phyloP scores from a whole-genome alignment of 768 basidiomycete genomes.

The Pleurotus platypus region DNA sequence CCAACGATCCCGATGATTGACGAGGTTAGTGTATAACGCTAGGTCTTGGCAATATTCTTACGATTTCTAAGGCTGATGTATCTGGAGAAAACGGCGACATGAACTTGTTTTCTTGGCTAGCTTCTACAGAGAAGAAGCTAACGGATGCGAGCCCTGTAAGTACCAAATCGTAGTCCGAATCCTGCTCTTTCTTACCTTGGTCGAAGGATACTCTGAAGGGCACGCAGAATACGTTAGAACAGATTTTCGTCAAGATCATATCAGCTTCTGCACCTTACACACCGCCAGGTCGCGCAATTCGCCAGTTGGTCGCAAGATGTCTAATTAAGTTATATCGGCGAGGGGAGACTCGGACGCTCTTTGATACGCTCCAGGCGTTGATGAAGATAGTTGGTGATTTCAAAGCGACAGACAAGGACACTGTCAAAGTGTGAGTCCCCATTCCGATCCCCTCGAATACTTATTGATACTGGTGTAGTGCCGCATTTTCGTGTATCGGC shows the following conservation, averaged over 20 bases:
- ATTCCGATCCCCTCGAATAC: background rate
- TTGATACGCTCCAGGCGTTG: conserved; percentile 80
- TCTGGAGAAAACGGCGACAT: conserved; percentile 76
- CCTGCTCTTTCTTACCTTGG: conserved; percentile 8
- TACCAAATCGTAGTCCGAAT: conserved; percentile 5
- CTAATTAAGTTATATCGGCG: conserved; percentile 69
- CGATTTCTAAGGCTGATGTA: conserved; percentile 51
- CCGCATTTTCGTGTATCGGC: conserved; percentile 82
- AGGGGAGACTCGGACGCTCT: conserved; percentile 81
- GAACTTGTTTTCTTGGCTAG: conserved; percentile 83
- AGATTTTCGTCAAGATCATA: conserved; percentile 63
- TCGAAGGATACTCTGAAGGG: conserved; percentile 64
- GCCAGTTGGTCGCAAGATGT: conserved; percentile 77
- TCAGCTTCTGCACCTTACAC: conserved; percentile 65
- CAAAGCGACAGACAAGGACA: conserved; percentile 62
- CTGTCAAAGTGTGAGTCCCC: conserved; percentile 58
- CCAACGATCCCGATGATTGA: no score
- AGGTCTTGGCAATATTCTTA: background rate
- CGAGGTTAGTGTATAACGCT: no score
- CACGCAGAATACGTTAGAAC: conserved; percentile 59
- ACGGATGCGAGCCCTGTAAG: conserved; percentile 50
- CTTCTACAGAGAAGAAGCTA: conserved; percentile 57
- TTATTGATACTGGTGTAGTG: conserved; percentile 38
- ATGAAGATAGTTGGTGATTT: conserved; percentile 72
- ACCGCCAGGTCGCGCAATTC: conserved; percentile 77